phyloP scores from a whole-genome alignment of 371 early-diverging fungal species.

The Mortierella sp. region DNA sequence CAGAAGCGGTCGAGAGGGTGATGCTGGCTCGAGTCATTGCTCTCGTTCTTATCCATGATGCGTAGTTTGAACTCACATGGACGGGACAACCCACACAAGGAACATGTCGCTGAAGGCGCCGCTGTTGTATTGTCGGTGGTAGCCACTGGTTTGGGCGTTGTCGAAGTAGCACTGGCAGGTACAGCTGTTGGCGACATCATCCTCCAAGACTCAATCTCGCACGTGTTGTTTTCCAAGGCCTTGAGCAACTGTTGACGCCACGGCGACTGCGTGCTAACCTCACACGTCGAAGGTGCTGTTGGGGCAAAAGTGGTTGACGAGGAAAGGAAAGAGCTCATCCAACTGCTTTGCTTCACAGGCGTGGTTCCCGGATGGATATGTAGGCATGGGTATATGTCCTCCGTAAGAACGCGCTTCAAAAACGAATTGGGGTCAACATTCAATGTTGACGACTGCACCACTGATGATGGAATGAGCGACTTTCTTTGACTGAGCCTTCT shows the following conservation, averaged over 20 bases:
- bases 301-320: background rate
- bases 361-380: conserved; percentile 19
- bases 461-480: background rate
- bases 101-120: conserved; percentile 19
- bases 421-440: conserved; percentile 48
- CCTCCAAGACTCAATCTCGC: conserved; percentile 37
- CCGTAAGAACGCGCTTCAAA: conserved; percentile 82
- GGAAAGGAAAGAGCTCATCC: conserved; percentile 28
- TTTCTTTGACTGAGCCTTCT: background rate
- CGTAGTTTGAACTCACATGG: conserved; percentile 43
- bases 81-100: conserved; percentile 25
- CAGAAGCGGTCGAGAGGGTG: conserved; percentile 86
- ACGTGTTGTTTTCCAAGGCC: conserved; percentile 41
- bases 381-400: conserved; percentile 91
- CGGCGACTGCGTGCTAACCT: background rate
- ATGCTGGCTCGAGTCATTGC: conserved; percentile 63
- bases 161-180: background rate
- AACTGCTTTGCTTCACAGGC: conserved; percentile 4
- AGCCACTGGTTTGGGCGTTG: background rate
- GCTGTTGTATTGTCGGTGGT: background rate
- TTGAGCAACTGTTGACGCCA: conserved; percentile 30
- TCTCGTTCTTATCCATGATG: conserved; percentile 57
- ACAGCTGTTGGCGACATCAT: background rate
- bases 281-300: background rate
- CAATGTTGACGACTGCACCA: background rate